A percentile compares a stretch with the other conserved stretches of the same genome.
Conservation (phyloP, 495 filamentous ascomycete species). For the Aspergillus bridgeri region DNA sequence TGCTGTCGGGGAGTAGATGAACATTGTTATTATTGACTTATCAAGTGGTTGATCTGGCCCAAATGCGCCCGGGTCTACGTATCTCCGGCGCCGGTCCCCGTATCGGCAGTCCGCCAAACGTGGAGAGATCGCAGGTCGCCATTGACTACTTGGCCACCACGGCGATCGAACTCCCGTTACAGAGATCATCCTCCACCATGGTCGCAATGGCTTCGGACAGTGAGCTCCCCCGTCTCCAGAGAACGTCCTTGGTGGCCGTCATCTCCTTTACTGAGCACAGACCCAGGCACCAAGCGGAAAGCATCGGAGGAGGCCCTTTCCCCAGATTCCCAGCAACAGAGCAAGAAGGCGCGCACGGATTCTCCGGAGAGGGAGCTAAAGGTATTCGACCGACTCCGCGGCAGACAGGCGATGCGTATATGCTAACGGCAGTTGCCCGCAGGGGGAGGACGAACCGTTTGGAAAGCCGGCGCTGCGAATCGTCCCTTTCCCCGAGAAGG, state of each 20-base stretch:
- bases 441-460: constrained; percentile 32
- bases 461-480: constrained; percentile 46
- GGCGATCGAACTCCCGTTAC: neutral
- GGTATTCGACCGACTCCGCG: constrained; percentile 20
- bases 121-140: constrained; percentile 9
- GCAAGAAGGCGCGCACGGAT: constrained; percentile 61
- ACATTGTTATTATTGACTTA: too few species aligned
- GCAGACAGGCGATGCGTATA: neutral
- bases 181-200: constrained; percentile 8
- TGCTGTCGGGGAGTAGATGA: neutral
- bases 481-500: constrained; percentile 84
- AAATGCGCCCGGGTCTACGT: constrained; percentile 18
- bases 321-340: constrained; percentile 46
- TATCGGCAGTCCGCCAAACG: constrained; percentile 10
- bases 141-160: neutral
- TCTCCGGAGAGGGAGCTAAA: constrained; percentile 51
- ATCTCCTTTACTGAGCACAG: constrained; percentile 8
- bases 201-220: constrained; percentile 16
- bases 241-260: neutral
- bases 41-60: constrained; percentile 17
- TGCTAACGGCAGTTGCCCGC: neutral
- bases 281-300: constrained; percentile 69
- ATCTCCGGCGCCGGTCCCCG: constrained; percentile 13
- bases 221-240: constrained; percentile 6
- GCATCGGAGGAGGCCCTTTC: constrained; percentile 67